A percentile compares a stretch with the other conserved stretches of the same genome.
These are phyloP conservation scores for Dryas alaskensis DNA, from an alignment of 306 rosid species.

Conservation along the genomic window DNA sequence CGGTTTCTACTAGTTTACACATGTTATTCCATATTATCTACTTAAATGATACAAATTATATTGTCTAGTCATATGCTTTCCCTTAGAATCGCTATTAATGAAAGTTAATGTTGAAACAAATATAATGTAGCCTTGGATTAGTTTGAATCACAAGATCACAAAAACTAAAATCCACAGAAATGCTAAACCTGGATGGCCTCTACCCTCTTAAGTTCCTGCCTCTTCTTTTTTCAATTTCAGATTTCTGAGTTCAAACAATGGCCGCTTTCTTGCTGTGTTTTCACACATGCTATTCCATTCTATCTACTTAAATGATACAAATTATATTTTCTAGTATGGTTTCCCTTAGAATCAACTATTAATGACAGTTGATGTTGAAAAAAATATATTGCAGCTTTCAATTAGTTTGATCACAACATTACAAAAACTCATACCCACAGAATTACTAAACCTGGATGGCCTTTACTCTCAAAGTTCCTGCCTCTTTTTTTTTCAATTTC, in stretches of 20 bases:
- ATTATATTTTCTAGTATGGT: background rate
- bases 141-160: background rate
- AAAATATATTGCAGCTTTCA: too few relatives aligned
- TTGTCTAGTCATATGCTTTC: background rate
- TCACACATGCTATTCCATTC: background rate
- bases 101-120: background rate
- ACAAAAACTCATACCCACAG: background rate
- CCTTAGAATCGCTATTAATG: background rate
- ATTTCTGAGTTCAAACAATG: too few relatives aligned
- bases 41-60: background rate
- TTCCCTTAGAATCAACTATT: background rate
- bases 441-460: background rate
- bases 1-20: background rate
- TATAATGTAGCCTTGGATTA: background rate
- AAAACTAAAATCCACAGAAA: background rate
- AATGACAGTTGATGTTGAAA: background rate
- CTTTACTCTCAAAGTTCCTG: background rate
- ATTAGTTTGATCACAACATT: conserved; percentile 3
- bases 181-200: background rate
- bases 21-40: background rate
- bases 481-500: conserved; percentile 4
- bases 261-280: too few relatives aligned
- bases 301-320: background rate
- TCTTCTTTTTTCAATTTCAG: too few relatives aligned
- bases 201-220: too few relatives aligned